Base-by-base conservation (phyloP, 208 protist genomes). In the Angomonas desouzai region DNA sequence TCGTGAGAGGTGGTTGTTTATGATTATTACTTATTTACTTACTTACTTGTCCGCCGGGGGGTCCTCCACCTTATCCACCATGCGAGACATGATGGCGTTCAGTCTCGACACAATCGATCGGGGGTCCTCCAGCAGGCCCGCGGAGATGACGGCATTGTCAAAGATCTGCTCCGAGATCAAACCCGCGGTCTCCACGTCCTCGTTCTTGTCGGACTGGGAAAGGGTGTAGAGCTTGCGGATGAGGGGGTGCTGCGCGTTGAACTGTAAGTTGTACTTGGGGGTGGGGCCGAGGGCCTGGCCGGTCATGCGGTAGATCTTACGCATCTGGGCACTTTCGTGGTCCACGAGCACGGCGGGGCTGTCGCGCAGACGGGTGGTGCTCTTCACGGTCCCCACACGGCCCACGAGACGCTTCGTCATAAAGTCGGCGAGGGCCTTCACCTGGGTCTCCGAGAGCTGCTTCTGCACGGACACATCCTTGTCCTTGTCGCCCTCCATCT, bases 141-240 rank as follows among this genome's bases (percentile, higher is more conserved):
- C 93, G 30, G 89, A 68, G 66, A 97, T 97, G 29, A 97, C 56
- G 30, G 93, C 91, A 67, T 97, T 97, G 72, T 97, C 91, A 68
- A 97, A 97, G 1, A 97, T 47, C 79, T 97, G 93, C 79, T 97
- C 91, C 30, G 73, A 78, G 22, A 97, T 48, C 3, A 96, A 71
- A 7, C 89, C 87, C 9, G 85, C 89, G 30, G 89, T 91, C 72
- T 96, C 84, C 27, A 94, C 82, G 2, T 89, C 80, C 43, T 89
- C 85, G 48, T 78, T 77, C 45, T 77, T 43, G 22, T 83, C 65
- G 10, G 78, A 89, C 70, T 87, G 83, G 29, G 87, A 90, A 6
- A 97, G 77, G 6, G 81, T 90, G 76, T 95, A 96, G 16, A 97
- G 67, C 74, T 97, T 97, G 3, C 87, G 80, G 48, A 97, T 93